Percentiles rank a stretch among this genome's conserved stretches.
Evolutionary conservation across 2,329 filamentous ascomycete genomes (phyloP).

Genomic region (Botrytis aclada): DNA sequence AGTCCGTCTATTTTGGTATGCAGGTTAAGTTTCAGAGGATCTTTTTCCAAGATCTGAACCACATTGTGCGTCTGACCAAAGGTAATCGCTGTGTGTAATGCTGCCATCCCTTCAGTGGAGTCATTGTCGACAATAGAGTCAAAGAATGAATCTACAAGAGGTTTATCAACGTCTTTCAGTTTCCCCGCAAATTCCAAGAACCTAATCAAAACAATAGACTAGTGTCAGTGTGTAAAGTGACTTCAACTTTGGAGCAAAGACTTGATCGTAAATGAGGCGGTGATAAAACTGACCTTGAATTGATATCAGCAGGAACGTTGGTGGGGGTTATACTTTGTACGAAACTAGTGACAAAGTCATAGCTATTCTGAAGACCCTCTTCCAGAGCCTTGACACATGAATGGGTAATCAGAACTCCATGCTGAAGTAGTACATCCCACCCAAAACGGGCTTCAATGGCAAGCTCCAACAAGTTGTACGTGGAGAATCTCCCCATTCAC

Average conservation of each 20-base stretch:
- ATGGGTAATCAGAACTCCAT: neutral
- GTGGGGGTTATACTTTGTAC: neutral
- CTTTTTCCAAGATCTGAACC: neutral
- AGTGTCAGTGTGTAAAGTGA: neutral
- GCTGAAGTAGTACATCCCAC: neutral
- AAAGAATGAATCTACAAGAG: neutral
- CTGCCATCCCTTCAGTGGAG: neutral
- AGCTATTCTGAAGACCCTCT: rapidly evolving
- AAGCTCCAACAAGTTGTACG: neutral
- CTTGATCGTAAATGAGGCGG: rapidly evolving
- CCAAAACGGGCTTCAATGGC: neutral
- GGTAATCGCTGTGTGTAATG: neutral
- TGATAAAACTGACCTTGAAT: neutral
- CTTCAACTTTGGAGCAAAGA: neutral
- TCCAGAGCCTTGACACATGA: neutral
- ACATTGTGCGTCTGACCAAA: neutral
- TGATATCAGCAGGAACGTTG: neutral
- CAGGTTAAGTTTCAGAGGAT: neutral
- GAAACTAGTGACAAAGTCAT: neutral
- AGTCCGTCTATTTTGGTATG: neutral
- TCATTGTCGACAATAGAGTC: neutral
- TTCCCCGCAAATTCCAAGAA: neutral
- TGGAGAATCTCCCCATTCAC: neutral
- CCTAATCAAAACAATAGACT: neutral
- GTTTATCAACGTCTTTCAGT: neutral